Evolutionary conservation across 441 rosid species (phyloP), one percentile per base, ranked within the genome.

Genomic region (Raphanus hybrid): DNA sequence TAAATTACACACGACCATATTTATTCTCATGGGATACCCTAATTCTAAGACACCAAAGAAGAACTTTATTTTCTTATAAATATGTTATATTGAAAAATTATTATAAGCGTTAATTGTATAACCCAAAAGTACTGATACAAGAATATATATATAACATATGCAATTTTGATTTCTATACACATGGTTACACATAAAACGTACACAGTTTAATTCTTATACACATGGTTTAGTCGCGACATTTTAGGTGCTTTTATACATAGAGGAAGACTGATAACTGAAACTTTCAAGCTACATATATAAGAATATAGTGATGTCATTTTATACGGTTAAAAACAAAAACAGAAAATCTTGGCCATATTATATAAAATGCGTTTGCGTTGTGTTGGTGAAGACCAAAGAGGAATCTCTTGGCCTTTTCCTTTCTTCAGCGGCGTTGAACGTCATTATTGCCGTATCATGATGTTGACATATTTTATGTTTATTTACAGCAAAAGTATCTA

Each of bases 361-460:
- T 16, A 54, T 16, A 54, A 45, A 45, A 45, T 69, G 70, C 79
- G 59, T 70, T 66, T 66, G 58, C 34, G 16, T 39, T 69, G 50
- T 54, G 80, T 63, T 76, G 70, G 69, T 76, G 70, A 71, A 77
- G 80, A 77, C 71, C 55, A 41, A 23, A 57, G 67, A 57, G 10
- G 76, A 77, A 71, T 77, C 76, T 70, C 27, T 70, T 43, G 29
- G 32, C 41, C 32, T 35, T 77, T 57, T 12, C 18, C 27, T 67
- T 68, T 60, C 54, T 43, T 58, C 55, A 65, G 41, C 43, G 72
- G 80, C 76, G 76, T 77, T 77, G 72, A 77, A 65, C 67, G 80
- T 77, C 72, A 77, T 65, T 50, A 77, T 77, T 71, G 73, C 72
- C 55, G 63, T 77, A 71, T 65, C 55, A 77, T 71, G 71, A 58